Evolutionary conservation across 768 basidiomycete genomes (phyloP).

Genomic region (Amanita muscaria): DNA sequence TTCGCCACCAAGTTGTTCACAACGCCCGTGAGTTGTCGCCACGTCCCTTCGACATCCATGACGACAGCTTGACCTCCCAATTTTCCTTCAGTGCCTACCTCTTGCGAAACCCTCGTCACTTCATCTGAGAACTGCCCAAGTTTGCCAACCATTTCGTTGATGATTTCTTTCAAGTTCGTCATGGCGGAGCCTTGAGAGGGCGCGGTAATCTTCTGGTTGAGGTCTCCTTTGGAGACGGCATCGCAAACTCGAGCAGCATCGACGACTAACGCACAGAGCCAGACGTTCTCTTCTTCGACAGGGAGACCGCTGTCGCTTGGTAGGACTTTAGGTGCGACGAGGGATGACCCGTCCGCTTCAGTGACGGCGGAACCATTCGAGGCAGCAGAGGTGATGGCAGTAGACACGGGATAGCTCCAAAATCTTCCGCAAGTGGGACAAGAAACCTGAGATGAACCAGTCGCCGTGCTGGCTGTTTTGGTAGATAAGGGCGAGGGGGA

Average conservation of each 20-base stretch:
- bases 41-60: conserved; percentile 84
- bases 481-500: background rate
- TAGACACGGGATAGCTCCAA: conserved; percentile 23
- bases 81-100: conserved; percentile 81
- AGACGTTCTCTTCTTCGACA: conserved; percentile 42
- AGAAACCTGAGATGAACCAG: conserved; percentile 8
- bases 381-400: background rate
- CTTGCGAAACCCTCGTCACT: conserved; percentile 77
- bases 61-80: conserved; percentile 83
- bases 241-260: conserved; percentile 75
- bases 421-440: conserved; percentile 42
- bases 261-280: conserved; percentile 81
- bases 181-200: conserved; percentile 72
- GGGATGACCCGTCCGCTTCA: background rate
- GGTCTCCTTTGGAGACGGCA: conserved; percentile 67
- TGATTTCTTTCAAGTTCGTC: conserved; percentile 74
- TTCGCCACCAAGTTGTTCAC: conserved; percentile 79
- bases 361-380: background rate
- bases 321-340: background rate
- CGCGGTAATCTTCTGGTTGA: conserved; percentile 74
- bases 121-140: conserved; percentile 87
- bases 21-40: conserved; percentile 75
- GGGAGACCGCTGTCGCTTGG: conserved; percentile 7
- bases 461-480: conserved; percentile 1
- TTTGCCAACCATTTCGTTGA: conserved; percentile 59